Evolutionary conservation across 176 grass and related monocot genomes (phyloP), one percentile per base, ranked within the genome.

Genomic region (Oryza rufipogon): DNA sequence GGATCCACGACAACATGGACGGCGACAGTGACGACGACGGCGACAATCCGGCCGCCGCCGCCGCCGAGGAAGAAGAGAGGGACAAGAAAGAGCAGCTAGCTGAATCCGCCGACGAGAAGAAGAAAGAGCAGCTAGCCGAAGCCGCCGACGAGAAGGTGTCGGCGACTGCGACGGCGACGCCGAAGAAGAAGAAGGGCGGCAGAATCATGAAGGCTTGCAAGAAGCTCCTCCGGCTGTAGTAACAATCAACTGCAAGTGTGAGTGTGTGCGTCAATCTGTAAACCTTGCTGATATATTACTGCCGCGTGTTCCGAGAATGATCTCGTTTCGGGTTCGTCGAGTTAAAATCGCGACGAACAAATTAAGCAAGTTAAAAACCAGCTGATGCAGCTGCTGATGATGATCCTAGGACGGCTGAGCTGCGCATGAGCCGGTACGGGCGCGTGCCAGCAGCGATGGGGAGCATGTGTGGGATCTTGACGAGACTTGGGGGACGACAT

Each of bases 1-100:
- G 88, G 82, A 93, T 93, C 78, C 88, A 88, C 83, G 85, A 90
- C 82, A 84, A 90, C 82, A 84, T 85, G 79, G 85, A 93, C 1
- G 84, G 87, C 6, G 87, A 48, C 23, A 36, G 36, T 38, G 36
- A 38, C 36, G 36, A 38, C 36, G 85, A 93, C 1, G 87, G 87
- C 6, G 87, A 48, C 23, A 36, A 46, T 65, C 44, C 73, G 11
- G 51, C 51, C 17, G 19, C 20, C 58, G 58, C 17, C 58, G 54
- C 14, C 54, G 54, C 2, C 12, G 13, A 13, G 9, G 88, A 33
- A 9, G 83, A 81, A 13, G 34, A n/a, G 7, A 36, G 14, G 49
- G 16, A 38, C 72, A 19, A 23, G 44, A 23, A 75, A 23, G 45
- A 32, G 6, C 58, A 1, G 75, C 45, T 8, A 1, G 73, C 25